Conservation (phyloP, 1,139 yeast species). For the Diutina mesorugosa region DNA sequence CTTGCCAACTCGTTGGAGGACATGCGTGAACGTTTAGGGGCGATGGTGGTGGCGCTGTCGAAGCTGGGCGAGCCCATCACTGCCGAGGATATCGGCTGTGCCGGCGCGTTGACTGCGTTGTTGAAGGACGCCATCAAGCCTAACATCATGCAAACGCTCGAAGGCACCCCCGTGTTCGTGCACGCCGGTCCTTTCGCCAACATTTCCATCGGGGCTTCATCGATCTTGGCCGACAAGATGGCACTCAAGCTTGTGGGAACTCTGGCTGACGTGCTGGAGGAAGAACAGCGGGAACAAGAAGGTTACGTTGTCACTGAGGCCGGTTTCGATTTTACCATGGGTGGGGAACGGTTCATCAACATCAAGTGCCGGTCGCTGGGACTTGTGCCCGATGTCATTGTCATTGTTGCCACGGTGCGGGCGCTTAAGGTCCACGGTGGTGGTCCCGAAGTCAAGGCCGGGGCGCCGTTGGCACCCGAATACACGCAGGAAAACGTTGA, state of each 20-base stretch:
- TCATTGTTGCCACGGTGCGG: conserved; percentile 93
- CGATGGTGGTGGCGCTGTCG: conserved; percentile 80
- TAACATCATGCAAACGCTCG: conserved; percentile 93
- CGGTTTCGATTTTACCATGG: conserved; percentile 98
- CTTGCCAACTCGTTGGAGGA: conserved; percentile 70
- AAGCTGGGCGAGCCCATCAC: conserved; percentile 81
- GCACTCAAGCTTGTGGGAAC: conserved; percentile 83
- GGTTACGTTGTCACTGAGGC: conserved; percentile 97
- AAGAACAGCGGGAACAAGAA: conserved; percentile 45
- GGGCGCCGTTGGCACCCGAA: conserved; percentile 78
- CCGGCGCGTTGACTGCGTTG: conserved; percentile 93
- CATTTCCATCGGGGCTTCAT: conserved; percentile 92
- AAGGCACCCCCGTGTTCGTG: conserved; percentile 95
- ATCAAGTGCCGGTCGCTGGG: conserved; percentile 95
- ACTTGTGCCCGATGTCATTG: conserved; percentile 80
- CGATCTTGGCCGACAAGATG: conserved; percentile 90
- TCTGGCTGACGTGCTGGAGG: conserved; percentile 26
- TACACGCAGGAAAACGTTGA: conserved; percentile 82
- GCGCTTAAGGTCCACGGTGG: conserved; percentile 98
- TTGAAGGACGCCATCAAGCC: conserved; percentile 97
- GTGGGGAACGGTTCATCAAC: conserved; percentile 95
- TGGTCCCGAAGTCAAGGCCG: conserved; percentile 96
- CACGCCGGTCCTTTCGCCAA: conserved; percentile 99
- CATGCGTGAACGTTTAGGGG: conserved; percentile 83
- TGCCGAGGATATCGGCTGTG: conserved; percentile 93